phyloP scores from a whole-genome alignment of 768 basidiomycete species.

The Russula griseocarnosa region DNA sequence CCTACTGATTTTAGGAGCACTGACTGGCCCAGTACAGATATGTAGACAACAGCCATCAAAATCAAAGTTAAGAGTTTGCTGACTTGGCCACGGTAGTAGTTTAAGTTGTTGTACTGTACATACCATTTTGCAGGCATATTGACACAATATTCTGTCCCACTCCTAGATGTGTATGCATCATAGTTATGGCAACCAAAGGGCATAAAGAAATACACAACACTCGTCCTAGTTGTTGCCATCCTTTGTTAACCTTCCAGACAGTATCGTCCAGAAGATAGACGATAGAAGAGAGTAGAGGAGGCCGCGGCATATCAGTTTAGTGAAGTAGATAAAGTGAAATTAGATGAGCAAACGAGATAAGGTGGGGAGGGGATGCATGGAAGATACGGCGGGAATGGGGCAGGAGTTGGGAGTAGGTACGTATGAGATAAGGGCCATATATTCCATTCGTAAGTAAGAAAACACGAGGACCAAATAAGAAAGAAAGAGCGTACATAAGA shows the following conservation, averaged over 20 bases:
- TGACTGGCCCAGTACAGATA: too few species aligned
- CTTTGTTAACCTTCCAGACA: neutral
- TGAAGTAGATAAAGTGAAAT: conserved; percentile 11
- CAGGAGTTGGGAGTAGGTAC: conserved; percentile 35
- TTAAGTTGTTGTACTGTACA: neutral
- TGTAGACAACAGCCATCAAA: too few species aligned
- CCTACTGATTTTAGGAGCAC: too few species aligned
- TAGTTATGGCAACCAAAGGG: too few species aligned
- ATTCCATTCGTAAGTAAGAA: conserved; percentile 38
- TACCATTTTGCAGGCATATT: neutral
- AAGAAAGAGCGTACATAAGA: conserved; percentile 10
- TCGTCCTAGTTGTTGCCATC: neutral
- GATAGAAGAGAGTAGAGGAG: neutral
- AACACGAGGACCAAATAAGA: neutral
- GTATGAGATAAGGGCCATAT: conserved; percentile 43
- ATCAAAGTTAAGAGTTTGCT: too few species aligned
- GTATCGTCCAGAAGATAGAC: neutral
- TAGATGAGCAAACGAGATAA: neutral
- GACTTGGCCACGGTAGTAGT: too few species aligned
- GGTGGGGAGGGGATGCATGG: neutral
- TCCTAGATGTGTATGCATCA: too few species aligned
- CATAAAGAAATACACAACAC: neutral
- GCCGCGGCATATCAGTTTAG: conserved; percentile 5
- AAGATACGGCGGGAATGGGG: neutral
- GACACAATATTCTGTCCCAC: too few species aligned